Evolutionary conservation across 805 yeast species (phyloP).

Genomic region (Barnettozyma pratensis): DNA sequence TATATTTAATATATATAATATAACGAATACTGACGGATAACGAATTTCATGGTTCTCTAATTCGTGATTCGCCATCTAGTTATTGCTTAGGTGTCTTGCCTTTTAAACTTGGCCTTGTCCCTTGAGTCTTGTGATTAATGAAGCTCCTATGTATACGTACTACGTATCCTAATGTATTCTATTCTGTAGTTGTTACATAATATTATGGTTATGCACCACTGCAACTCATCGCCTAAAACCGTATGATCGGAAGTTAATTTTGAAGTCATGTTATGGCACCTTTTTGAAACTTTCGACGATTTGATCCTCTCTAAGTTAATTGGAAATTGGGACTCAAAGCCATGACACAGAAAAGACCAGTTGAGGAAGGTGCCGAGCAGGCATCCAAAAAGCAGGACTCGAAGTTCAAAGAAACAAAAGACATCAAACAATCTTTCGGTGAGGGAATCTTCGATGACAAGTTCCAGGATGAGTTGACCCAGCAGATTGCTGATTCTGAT

Average conservation of each 20-base stretch:
- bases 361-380: neutral
- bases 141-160: too few species aligned
- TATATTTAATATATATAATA: too few species aligned
- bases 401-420: constrained; percentile 19
- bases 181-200: neutral
- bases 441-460: constrained; percentile 41
- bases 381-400: constrained; percentile 8
- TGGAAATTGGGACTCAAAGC: neutral
- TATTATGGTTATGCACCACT: neutral
- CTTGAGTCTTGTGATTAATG: too few species aligned
- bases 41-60: too few species aligned
- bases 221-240: neutral
- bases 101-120: too few species aligned
- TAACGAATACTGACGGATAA: too few species aligned
- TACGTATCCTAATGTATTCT: too few species aligned
- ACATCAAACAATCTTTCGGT: constrained; percentile 40
- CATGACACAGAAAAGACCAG: neutral
- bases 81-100: too few species aligned
- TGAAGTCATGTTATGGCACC: neutral
- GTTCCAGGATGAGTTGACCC: constrained; percentile 35
- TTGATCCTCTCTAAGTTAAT: too few species aligned
- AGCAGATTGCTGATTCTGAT: constrained; percentile 46
- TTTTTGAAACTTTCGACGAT: neutral
- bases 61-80: too few species aligned
- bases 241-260: too few species aligned